A percentile compares a stretch with the other conserved stretches of the same genome.
phyloP scores from a whole-genome alignment of 2,329 filamentous ascomycete species.

The Cryphonectria japonica region DNA sequence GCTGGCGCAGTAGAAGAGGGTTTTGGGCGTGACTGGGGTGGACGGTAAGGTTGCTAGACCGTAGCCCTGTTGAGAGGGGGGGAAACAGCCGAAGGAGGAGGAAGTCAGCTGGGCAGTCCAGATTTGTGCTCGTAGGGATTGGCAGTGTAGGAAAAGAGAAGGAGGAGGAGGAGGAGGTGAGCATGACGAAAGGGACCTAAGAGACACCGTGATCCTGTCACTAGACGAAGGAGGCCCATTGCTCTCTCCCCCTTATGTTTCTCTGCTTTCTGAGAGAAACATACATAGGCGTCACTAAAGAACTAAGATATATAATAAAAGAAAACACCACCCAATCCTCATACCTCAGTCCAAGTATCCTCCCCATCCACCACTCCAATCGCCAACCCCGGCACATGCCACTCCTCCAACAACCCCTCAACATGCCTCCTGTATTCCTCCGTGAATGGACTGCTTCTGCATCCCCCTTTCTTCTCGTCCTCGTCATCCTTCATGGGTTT shows the following conservation, averaged over 20 bases:
- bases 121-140: background rate
- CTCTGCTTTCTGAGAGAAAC: background rate
- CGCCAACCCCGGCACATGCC: conserved; percentile 53
- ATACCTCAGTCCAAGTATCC: conserved; percentile 45
- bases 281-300: background rate
- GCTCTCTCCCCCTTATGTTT: background rate
- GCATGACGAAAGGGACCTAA: background rate
- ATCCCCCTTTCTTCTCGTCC: background rate
- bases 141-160: too few species aligned
- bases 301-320: background rate
- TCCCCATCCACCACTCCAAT: conserved; percentile 53
- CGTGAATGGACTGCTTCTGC: conserved; percentile 26
- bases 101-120: background rate
- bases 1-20: conserved; percentile 58
- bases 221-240: background rate
- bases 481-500: background rate
- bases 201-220: background rate
- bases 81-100: background rate
- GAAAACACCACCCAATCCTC: conserved; percentile 13
- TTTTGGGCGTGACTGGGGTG: conserved; percentile 47
- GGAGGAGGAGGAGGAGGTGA: too few species aligned
- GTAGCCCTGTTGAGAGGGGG: conserved; percentile 43
- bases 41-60: conserved; percentile 44
- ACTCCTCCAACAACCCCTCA: conserved; percentile 40
- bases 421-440: conserved; percentile 28